Evolutionary conservation across 2,329 filamentous ascomycete species (phyloP).

Genomic region (Apiospora marii): DNA sequence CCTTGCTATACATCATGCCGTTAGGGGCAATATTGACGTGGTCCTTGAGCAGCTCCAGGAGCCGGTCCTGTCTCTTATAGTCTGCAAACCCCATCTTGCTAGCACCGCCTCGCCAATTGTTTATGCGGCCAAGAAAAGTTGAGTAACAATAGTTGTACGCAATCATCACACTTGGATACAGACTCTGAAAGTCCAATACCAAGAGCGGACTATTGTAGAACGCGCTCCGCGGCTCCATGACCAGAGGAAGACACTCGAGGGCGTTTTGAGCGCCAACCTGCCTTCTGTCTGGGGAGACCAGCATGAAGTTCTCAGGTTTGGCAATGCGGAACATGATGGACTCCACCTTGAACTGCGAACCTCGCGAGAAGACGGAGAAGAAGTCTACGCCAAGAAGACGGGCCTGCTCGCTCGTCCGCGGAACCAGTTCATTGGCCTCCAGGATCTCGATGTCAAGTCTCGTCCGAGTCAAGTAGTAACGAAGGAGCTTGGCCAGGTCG

Average conservation of each 20-base stretch:
- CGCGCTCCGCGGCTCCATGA: slow-evolving; percentile 96
- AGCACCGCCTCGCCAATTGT: slow-evolving; percentile 79
- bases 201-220: slow-evolving; percentile 92
- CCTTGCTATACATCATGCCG: slow-evolving; percentile 93
- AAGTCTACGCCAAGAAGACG: slow-evolving; percentile 94
- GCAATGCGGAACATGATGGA: slow-evolving; percentile 98
- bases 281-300: slow-evolving; percentile 88
- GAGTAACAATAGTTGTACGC: slow-evolving; percentile 99
- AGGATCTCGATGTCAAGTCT: slow-evolving; percentile 89
- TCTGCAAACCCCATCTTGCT: slow-evolving; percentile 96
- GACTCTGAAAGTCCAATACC: slow-evolving; percentile 93
- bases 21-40: slow-evolving; percentile 94
- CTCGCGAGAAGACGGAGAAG: slow-evolving; percentile 92
- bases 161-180: slow-evolving; percentile 98
- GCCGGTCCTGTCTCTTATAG: slow-evolving; percentile 77
- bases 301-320: slow-evolving; percentile 92
- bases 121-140: slow-evolving; percentile 87
- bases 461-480: slow-evolving; percentile 79
- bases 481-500: slow-evolving; percentile 76
- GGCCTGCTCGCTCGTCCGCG: slow-evolving; percentile 92
- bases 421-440: slow-evolving; percentile 86
- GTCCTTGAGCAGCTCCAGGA: slow-evolving; percentile 81
- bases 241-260: slow-evolving; percentile 89
- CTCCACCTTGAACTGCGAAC: slow-evolving; percentile 98
- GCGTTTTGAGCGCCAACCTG: slow-evolving; percentile 96